Conservation (phyloP, 345 rosid species). For the thale cress (Arabidopsis thaliana) region DNA sequence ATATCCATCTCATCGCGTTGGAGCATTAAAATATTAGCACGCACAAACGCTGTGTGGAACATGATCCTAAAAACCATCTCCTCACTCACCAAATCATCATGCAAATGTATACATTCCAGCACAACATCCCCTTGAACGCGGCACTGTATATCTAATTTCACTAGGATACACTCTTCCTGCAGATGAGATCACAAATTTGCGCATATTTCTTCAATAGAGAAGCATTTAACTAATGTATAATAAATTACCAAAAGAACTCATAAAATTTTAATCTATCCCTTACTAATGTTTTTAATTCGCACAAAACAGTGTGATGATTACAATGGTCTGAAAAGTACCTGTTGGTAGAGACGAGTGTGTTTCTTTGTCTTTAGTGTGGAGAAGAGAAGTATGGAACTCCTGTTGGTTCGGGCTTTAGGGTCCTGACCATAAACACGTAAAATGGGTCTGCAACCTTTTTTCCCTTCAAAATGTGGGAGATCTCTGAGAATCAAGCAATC, state of each 20-base stretch:
- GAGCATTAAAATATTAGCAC: constrained; percentile 72
- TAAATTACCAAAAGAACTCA: constrained; percentile 5
- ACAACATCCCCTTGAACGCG: constrained; percentile 95
- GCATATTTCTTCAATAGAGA: constrained; percentile 4
- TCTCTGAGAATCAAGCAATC: constrained; percentile 85
- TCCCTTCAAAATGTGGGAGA: constrained; percentile 77
- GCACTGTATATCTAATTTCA: constrained; percentile 80
- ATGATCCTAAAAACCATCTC: constrained; percentile 84
- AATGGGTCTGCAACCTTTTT: constrained; percentile 85
- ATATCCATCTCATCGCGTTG: constrained; percentile 82
- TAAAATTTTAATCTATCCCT: background rate
- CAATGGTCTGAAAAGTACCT: constrained; percentile 55
- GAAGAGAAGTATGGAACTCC: constrained; percentile 87
- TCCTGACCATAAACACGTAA: constrained; percentile 90
- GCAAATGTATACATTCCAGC: constrained; percentile 88
- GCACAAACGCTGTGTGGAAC: constrained; percentile 95
- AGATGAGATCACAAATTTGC: constrained; percentile 32
- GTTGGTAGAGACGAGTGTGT: constrained; percentile 62
- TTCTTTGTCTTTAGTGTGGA: constrained; percentile 70
- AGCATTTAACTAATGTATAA: background rate
- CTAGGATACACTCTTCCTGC: constrained; percentile 86
- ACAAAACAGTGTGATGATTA: constrained; percentile 20
- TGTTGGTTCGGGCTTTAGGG: constrained; percentile 67
- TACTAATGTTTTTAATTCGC: background rate
- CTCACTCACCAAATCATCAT: constrained; percentile 69